Base-by-base conservation (phyloP, 2,329 filamentous ascomycete species). In the Arthroderma sp. region DNA sequence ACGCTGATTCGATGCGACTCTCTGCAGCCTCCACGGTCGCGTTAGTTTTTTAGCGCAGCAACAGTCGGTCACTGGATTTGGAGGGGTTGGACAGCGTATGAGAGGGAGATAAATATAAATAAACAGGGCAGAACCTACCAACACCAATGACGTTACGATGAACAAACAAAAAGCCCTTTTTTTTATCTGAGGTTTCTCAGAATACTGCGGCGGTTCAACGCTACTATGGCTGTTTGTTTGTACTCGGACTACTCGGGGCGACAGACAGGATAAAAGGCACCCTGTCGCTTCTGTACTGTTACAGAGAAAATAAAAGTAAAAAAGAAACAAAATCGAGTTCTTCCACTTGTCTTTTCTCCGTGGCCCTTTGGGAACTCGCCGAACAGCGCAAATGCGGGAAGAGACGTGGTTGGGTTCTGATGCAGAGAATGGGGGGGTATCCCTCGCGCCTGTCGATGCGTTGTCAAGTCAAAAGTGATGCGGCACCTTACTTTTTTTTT, bases 21-120 rank as follows among this genome's bases (percentile, higher is more conserved):
- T 57, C 63, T 66, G 61, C 63, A 64, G 60, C 55, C 53, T 57
- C 55, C 56, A 54, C 55, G 45, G 55, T 63, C 56, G 59, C 60
- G 62, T 68, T 61, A 68, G 64, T 57, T 57, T 47, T 22, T 58
- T 58, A 64, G 61, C 57, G 64, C 66, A 68, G 59, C 55, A 29
- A 31, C 30, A 34, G 45, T 29, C 37, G 33, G 42, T 43, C 36
- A 47, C 37, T 47, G 38, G 46, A 38, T 47, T 38, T 43, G 38
- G 22, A 11, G 30, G 22, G 37, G 38, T 47, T 27, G 40, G 45
- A 38, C 40, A 46, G 42, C 38, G 40, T 36, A 47, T 45, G 36
- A 30, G 11, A 41, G 38, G 28, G 9, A 41, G 15, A 41, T 10
- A 41, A 30, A 6, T 9, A 28, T 10, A 30, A 28, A 29, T 8